These are phyloP conservation scores for Sphaerobolus stellatus DNA, from an alignment of 1,284 basidiomycete species.

Conservation along the genomic window DNA sequence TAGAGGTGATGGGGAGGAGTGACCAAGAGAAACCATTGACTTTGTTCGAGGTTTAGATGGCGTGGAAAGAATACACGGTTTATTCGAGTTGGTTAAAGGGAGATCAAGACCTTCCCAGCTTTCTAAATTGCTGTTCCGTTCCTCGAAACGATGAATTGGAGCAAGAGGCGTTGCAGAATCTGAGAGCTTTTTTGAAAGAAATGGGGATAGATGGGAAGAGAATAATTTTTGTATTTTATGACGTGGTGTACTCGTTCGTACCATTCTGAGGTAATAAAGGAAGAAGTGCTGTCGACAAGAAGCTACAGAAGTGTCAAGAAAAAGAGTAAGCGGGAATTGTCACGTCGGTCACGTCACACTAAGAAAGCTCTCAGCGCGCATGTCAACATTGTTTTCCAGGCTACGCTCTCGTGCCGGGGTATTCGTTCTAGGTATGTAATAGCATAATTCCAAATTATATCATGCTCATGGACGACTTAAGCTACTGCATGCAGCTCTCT, in stretches of 20 bases:
- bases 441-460: slow-evolving; percentile 40
- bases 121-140: not conserved
- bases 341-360: not conserved
- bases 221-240: too few relatives aligned
- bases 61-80: too few relatives aligned
- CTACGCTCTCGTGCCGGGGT: not conserved
- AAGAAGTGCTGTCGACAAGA: not conserved
- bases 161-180: not conserved
- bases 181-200: not conserved
- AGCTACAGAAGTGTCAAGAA: not conserved
- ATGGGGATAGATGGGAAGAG: too few relatives aligned
- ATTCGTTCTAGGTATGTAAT: not conserved
- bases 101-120: not conserved
- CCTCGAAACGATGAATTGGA: not conserved
- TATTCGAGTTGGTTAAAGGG: not conserved
- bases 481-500: slow-evolving; percentile 60
- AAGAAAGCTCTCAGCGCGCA: not conserved
- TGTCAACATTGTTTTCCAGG: not conserved
- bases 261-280: too few relatives aligned
- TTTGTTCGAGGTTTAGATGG: too few relatives aligned
- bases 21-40: too few relatives aligned
- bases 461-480: too few relatives aligned
- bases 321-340: too few relatives aligned
- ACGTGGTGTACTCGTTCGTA: too few relatives aligned
- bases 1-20: not conserved